phyloP scores from a whole-genome alignment of 176 grass and related monocot genomes.

The Alopecurus myosuroides region DNA sequence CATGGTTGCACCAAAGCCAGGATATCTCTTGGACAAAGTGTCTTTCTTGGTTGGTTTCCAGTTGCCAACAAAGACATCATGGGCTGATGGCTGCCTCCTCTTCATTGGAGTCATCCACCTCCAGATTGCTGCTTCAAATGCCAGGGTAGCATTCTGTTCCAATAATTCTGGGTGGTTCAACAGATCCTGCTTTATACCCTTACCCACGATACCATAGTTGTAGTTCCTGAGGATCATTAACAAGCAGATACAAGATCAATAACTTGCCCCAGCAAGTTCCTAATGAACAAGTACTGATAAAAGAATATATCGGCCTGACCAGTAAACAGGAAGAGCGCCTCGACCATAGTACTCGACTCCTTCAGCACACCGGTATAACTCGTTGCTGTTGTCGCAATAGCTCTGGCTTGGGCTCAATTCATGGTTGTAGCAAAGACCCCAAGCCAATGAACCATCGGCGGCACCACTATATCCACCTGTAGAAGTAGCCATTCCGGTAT shows the following conservation, averaged over 20 bases:
- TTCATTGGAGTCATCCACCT: conserved; percentile 97
- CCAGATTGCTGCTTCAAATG: conserved; percentile 91
- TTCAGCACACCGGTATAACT: conserved; percentile 58
- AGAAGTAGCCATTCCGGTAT: neutral
- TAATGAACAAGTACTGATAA: neutral
- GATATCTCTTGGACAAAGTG: conserved; percentile 67
- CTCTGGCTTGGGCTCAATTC: conserved; percentile 82
- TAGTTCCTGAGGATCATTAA: conserved; percentile 58
- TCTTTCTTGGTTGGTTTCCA: conserved; percentile 88
- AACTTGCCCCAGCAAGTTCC: neutral
- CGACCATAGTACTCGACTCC: conserved; percentile 81
- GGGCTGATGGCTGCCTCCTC: conserved; percentile 78
- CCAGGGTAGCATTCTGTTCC: conserved; percentile 83
- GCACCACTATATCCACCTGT: conserved; percentile 63
- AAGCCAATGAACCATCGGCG: conserved; percentile 53
- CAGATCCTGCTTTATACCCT: conserved; percentile 70
- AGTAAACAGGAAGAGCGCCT: conserved; percentile 77
- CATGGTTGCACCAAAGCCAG: conserved; percentile 87
- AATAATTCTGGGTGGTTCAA: conserved; percentile 88
- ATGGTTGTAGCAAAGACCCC: conserved; percentile 83
- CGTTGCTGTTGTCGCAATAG: conserved; percentile 57
- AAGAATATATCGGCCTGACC: conserved; percentile 33
- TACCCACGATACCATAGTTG: conserved; percentile 73
- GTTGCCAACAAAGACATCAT: conserved; percentile 87
- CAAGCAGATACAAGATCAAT: conserved; percentile 11